phyloP scores from a whole-genome alignment of 495 filamentous ascomycete species.

The Neurospora sublineolata region DNA sequence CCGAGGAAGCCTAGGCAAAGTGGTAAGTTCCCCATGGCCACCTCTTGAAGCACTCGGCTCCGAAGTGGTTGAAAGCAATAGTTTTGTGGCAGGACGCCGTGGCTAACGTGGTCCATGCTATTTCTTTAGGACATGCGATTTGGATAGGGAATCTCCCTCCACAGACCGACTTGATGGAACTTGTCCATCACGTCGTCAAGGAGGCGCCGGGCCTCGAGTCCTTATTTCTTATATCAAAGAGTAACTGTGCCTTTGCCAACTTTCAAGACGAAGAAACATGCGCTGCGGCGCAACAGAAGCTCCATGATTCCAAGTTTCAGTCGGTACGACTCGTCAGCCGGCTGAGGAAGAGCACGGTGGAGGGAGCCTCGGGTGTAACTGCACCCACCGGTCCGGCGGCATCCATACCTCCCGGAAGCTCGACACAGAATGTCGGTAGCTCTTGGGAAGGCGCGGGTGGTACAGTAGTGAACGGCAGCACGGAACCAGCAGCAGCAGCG shows the following conservation, averaged over 20 bases:
- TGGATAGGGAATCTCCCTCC: constrained; percentile 96
- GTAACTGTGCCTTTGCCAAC: constrained; percentile 96
- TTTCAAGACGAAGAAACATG: constrained; percentile 76
- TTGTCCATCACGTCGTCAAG: constrained; percentile 85
- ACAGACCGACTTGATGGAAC: constrained; percentile 59
- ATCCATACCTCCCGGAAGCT: constrained; percentile 10
- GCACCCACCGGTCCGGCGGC: constrained; percentile 44
- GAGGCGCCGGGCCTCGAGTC: constrained; percentile 79
- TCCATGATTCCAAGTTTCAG: constrained; percentile 87
- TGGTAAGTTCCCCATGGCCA: constrained; percentile 21
- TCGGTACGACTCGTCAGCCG: constrained; percentile 87
- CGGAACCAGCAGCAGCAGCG: background rate
- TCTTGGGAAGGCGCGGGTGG: background rate
- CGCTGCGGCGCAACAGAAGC: constrained; percentile 63
- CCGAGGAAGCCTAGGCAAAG: constrained; percentile 82
- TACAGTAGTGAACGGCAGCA: background rate
- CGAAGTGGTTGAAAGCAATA: background rate
- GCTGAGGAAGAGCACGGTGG: constrained; percentile 52
- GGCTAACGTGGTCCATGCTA: constrained; percentile 2
- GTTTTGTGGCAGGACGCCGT: background rate
- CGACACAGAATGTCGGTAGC: constrained; percentile 8
- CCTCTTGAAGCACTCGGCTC: background rate
- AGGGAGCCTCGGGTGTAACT: constrained; percentile 36
- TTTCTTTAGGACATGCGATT: constrained; percentile 64
- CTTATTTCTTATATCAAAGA: constrained; percentile 91